These are phyloP conservation scores for Caryopteris hybrid DNA, from an alignment of 305 asterid species.

Conservation along the genomic window DNA sequence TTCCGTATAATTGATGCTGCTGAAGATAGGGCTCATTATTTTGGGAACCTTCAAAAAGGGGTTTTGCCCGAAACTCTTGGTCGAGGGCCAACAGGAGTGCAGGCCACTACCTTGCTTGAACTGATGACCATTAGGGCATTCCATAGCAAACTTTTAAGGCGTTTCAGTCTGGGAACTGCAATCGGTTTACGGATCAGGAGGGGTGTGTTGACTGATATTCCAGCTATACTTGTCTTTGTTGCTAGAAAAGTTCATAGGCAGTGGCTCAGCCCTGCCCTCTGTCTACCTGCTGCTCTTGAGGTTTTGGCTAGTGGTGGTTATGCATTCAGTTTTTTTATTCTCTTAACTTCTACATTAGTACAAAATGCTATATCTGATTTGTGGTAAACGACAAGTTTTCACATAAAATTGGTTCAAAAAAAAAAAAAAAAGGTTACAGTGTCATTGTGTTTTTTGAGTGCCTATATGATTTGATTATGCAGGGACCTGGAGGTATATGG, in stretches of 20 bases:
- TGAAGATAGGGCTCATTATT: constrained; percentile 81
- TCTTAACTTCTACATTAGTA: neutral
- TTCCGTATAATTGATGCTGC: constrained; percentile 66
- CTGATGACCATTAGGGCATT: constrained; percentile 91
- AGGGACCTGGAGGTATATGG: constrained; percentile 99
- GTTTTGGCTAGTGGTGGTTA: no score
- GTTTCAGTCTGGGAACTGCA: constrained; percentile 90
- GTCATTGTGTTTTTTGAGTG: no score
- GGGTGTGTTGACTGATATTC: constrained; percentile 76
- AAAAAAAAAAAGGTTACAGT: no score
- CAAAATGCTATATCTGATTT: no score
- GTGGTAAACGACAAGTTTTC: no score
- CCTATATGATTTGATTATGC: no score
- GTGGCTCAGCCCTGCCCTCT: constrained; percentile 74
- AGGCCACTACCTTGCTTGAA: constrained; percentile 84
- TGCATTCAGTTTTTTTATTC: constrained; percentile 1
- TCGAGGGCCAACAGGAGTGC: constrained; percentile 68
- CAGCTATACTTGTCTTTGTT: constrained; percentile 96
- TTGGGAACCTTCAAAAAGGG: constrained; percentile 86
- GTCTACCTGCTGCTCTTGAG: constrained; percentile 92
- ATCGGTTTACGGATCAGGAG: constrained; percentile 79
- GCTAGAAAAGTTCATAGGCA: constrained; percentile 87
- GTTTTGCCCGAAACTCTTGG: constrained; percentile 81
- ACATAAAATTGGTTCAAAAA: no score
- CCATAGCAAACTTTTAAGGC: constrained; percentile 75